Percentiles rank a stretch among this genome's conserved stretches.
These are phyloP conservation scores for Sporisorium sorghi DNA, from an alignment of 1,284 basidiomycete genomes.

Conservation along the genomic window DNA sequence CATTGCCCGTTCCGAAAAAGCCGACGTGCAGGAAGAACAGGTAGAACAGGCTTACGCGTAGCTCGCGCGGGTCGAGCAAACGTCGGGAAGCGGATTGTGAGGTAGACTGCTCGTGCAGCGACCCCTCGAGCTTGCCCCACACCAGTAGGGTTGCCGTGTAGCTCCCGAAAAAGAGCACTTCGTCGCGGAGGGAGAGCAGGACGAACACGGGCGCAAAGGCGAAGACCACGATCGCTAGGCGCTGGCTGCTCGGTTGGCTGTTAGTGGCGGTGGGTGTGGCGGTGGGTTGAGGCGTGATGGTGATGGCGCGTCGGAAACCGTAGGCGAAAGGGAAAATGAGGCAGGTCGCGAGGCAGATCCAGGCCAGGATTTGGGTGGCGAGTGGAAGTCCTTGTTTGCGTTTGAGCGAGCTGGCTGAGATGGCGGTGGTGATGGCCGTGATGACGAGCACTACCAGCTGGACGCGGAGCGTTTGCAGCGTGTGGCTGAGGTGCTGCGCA, in stretches of 20 bases:
- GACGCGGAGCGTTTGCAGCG: slow-evolving; percentile 40
- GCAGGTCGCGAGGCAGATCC: slow-evolving; percentile 73
- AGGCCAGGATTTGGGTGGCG: slow-evolving; percentile 76
- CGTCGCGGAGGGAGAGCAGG: slow-evolving; percentile 83
- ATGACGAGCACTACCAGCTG: slow-evolving; percentile 71
- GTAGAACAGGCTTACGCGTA: slow-evolving; percentile 83
- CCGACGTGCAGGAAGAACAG: slow-evolving; percentile 87
- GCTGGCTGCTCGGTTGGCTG: slow-evolving; percentile 62
- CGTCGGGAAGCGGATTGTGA: slow-evolving; percentile 55
- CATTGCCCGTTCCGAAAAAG: slow-evolving; percentile 84
- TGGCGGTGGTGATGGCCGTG: slow-evolving; percentile 71
- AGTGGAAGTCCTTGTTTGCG: slow-evolving; percentile 78
- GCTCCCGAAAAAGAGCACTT: slow-evolving; percentile 82
- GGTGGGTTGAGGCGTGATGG: too few species aligned
- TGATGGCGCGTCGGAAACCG: slow-evolving; percentile 69
- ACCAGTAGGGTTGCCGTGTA: slow-evolving; percentile 77
- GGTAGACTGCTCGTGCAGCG: slow-evolving; percentile 36
- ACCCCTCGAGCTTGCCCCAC: slow-evolving; percentile 79
- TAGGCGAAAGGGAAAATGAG: slow-evolving; percentile 54
- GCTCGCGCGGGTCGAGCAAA: slow-evolving; percentile 75
- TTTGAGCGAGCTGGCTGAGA: slow-evolving; percentile 76
- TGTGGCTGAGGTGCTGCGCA: slow-evolving; percentile 37
- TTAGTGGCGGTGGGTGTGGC: too few species aligned
- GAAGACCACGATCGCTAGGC: slow-evolving; percentile 64
- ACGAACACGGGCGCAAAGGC: slow-evolving; percentile 83